phyloP scores from a whole-genome alignment of 176 grass and related monocot species.

The Alloteropsis semialata region DNA sequence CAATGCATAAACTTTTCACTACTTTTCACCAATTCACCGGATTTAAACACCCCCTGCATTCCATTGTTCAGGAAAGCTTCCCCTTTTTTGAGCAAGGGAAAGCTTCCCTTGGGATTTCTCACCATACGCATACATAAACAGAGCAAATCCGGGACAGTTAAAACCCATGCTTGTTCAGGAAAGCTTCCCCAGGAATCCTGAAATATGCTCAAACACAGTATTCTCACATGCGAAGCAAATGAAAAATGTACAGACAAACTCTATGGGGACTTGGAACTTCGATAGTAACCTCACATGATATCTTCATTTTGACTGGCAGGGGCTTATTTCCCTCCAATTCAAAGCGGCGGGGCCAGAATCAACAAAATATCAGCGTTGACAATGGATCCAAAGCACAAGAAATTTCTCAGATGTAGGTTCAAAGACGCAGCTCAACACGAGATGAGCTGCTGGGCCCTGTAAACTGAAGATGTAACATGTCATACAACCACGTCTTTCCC shows the following conservation, averaged over 20 bases:
- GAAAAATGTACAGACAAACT: not conserved
- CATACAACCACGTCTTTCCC: slow-evolving; percentile 19
- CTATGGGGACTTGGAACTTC: not conserved
- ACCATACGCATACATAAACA: not conserved
- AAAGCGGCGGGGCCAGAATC: not conserved
- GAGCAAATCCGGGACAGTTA: not conserved
- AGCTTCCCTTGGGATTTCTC: no score
- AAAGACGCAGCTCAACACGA: not conserved
- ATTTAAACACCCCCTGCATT: no score
- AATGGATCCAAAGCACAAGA: not conserved
- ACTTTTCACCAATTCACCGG: no score
- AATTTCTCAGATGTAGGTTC: not conserved
- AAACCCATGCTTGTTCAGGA: not conserved
- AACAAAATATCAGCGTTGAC: not conserved
- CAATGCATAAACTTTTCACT: no score
- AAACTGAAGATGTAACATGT: slow-evolving; percentile 10
- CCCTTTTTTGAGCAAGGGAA: not conserved
- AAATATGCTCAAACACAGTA: not conserved
- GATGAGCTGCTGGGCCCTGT: not conserved
- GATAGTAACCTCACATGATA: not conserved
- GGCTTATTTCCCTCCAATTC: not conserved
- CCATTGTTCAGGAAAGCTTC: not conserved
- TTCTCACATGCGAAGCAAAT: not conserved
- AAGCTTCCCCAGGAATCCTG: not conserved
- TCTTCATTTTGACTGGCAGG: not conserved